A percentile compares a stretch with the other conserved stretches of the same genome.
These are phyloP conservation scores for Plectosphaerella cucumerina DNA, from an alignment of 2,329 filamentous ascomycete genomes.

Conservation along the genomic window DNA sequence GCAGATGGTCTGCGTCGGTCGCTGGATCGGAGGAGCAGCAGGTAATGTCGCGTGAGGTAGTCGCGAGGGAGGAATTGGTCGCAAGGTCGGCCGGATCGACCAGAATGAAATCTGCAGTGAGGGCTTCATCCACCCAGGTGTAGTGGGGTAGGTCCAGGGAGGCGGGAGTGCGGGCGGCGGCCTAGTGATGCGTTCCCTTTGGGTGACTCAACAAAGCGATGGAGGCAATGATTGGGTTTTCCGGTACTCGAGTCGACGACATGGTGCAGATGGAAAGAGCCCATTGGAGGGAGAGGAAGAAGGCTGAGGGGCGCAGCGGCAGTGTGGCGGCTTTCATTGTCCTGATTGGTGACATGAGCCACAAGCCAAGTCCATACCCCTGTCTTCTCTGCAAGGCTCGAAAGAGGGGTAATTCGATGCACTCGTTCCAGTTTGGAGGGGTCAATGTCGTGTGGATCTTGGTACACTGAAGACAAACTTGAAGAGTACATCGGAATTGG, in stretches of 20 bases:
- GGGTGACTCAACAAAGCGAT: not conserved
- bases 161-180: no score
- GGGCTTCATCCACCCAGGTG: not conserved
- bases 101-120: not conserved
- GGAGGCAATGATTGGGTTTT: not conserved
- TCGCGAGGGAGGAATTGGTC: not conserved
- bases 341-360: no score
- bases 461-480: no score
- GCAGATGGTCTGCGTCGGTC: not conserved
- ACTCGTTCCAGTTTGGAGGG: no score
- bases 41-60: not conserved
- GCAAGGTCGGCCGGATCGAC: slow-evolving; percentile 1
- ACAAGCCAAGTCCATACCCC: no score
- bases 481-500: no score
- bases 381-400: no score
- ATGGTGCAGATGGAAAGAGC: not conserved
- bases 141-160: not conserved
- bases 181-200: no score
- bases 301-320: not conserved
- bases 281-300: not conserved
- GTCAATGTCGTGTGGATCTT: no score
- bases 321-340: no score
- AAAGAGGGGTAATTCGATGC: no score
- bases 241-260: not conserved
- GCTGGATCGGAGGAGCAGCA: not conserved